These are phyloP conservation scores for Azolla pinnata DNA, from an alignment of 75 land plant genomes.

Conservation along the genomic window DNA sequence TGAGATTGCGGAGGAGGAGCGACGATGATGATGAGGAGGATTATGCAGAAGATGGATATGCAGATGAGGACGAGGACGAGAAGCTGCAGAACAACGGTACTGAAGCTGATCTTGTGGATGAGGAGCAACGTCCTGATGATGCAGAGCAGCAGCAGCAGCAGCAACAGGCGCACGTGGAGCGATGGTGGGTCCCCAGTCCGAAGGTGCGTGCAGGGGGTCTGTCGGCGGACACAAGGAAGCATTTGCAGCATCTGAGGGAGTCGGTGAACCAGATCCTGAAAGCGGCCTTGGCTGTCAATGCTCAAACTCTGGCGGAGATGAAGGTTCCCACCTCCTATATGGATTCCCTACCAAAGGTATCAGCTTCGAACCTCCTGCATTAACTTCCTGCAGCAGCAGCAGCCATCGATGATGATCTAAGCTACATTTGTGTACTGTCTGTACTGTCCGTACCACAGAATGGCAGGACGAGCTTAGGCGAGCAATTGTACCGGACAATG, in stretches of 20 bases:
- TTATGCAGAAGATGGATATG: slow-evolving; percentile 35
- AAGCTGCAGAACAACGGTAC: too few species aligned
- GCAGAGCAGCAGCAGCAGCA: too few species aligned
- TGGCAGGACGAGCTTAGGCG: slow-evolving; percentile 74
- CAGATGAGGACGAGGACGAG: too few species aligned
- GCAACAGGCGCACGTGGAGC: slow-evolving; percentile 47
- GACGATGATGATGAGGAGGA: too few species aligned
- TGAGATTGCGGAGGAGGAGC: too few species aligned
- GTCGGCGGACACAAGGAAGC: slow-evolving; percentile 47
- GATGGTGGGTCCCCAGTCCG: slow-evolving; percentile 87
- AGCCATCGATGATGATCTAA: too few species aligned
- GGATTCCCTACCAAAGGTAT: slow-evolving; percentile 82
- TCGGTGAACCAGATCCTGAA: slow-evolving; percentile 70
- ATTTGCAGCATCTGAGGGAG: slow-evolving; percentile 63
- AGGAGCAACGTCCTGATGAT: too few species aligned
- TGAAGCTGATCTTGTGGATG: too few species aligned
- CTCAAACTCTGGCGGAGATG: slow-evolving; percentile 78
- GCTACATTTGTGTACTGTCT: too few species aligned
- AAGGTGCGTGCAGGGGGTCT: slow-evolving; percentile 67
- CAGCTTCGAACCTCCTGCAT: too few species aligned
- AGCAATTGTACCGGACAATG: slow-evolving; percentile 47
- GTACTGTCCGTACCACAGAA: too few species aligned
- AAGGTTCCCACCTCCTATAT: slow-evolving; percentile 74
- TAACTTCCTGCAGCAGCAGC: too few species aligned
- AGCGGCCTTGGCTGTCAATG: slow-evolving; percentile 86